Percentiles rank a stretch among this genome's conserved stretches.
phyloP scores from a whole-genome alignment of 352 stramenopile species.

The Thalassiosira hispida region DNA sequence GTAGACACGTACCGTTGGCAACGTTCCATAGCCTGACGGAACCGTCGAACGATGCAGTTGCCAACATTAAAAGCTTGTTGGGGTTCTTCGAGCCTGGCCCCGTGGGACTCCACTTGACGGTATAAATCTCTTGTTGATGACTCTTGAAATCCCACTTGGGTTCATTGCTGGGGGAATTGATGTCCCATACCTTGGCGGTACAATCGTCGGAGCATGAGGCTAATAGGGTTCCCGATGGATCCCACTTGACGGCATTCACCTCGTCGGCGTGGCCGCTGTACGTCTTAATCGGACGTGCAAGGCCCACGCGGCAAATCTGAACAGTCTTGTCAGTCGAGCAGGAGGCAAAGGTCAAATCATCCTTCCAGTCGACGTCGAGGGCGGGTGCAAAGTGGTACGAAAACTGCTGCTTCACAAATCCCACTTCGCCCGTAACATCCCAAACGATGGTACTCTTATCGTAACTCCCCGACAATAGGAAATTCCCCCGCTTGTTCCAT shows the following conservation, averaged over 20 bases:
- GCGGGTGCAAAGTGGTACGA: constrained; percentile 80
- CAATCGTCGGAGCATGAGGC: constrained; percentile 98
- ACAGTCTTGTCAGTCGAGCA: constrained; percentile 92
- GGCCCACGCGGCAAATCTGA: constrained; percentile 90
- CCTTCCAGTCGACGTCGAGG: constrained; percentile 90
- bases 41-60: constrained; percentile 95
- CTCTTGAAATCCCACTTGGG: constrained; percentile 80
- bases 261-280: constrained; percentile 94
- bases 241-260: constrained; percentile 98
- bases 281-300: constrained; percentile 85
- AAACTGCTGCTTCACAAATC: constrained; percentile 81
- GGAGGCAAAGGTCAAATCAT: constrained; percentile 92
- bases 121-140: constrained; percentile 86
- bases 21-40: constrained; percentile 95
- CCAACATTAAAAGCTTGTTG: constrained; percentile 87
- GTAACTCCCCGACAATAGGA: constrained; percentile 87
- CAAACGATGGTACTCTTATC: constrained; percentile 94
- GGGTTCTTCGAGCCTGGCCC: constrained; percentile 84
- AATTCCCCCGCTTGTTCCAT: constrained; percentile 88
- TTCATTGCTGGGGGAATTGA: constrained; percentile 62
- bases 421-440: constrained; percentile 84
- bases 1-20: constrained; percentile 89
- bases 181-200: constrained; percentile 97
- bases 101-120: constrained; percentile 84
- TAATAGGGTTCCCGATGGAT: constrained; percentile 91